Evolutionary conservation across 192 early-diverging fungal species (phyloP).

Genomic region (Pilaira anomala): DNA sequence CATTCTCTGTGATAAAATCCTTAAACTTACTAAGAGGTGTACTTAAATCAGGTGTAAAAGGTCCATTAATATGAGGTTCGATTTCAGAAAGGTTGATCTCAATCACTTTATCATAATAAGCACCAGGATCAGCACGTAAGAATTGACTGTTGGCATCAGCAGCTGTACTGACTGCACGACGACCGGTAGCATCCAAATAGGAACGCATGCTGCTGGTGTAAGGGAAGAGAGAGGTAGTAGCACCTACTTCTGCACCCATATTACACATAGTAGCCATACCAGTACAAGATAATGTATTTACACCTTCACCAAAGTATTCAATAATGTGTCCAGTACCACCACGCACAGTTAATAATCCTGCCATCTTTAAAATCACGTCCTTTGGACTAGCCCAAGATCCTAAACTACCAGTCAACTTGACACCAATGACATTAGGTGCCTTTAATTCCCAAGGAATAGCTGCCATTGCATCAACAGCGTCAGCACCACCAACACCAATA

Average conservation of each 20-base stretch:
- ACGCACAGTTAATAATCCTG: slow-evolving; percentile 68
- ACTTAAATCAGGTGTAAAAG: slow-evolving; percentile 95
- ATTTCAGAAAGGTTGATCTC: slow-evolving; percentile 87
- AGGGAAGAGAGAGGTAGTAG: slow-evolving; percentile 97
- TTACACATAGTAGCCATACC: slow-evolving; percentile 99
- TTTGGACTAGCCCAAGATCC: slow-evolving; percentile 93
- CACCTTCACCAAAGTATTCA: slow-evolving; percentile 96
- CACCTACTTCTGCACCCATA: slow-evolving; percentile 99
- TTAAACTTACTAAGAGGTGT: slow-evolving; percentile 89
- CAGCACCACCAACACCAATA: slow-evolving; percentile 98
- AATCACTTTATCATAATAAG: slow-evolving; percentile 90
- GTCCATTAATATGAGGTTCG: slow-evolving; percentile 98
- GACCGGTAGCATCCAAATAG: slow-evolving; percentile 84
- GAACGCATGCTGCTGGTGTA: slow-evolving; percentile 81
- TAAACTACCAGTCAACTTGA: slow-evolving; percentile 86
- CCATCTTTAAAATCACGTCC: slow-evolving; percentile 77
- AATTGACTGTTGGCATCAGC: slow-evolving; percentile 61
- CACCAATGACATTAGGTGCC: slow-evolving; percentile 92
- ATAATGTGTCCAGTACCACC: slow-evolving; percentile 96
- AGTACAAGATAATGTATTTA: slow-evolving; percentile 89
- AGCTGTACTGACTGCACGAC: slow-evolving; percentile 69
- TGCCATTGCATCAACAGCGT: slow-evolving; percentile 99
- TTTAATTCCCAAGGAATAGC: slow-evolving; percentile 98
- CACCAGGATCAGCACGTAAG: slow-evolving; percentile 67
- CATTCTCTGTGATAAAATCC: slow-evolving; percentile 70